A percentile compares a stretch with the other conserved stretches of the same genome.
Conservation (phyloP, 805 yeast species). For the Myxozyma lipomycoides region DNA sequence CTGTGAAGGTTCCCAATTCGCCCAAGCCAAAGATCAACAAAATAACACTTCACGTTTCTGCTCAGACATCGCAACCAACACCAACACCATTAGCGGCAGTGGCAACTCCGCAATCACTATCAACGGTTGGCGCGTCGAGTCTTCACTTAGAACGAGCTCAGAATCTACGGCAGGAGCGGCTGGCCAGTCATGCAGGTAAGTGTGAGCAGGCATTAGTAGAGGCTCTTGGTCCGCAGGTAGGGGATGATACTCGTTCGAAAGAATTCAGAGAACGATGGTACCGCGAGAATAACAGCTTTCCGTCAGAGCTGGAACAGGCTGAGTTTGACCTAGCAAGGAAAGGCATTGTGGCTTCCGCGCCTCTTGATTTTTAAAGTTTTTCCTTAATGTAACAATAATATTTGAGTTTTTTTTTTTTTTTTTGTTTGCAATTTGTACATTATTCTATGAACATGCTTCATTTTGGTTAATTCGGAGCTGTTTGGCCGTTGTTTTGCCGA, state of each 20-base stretch:
- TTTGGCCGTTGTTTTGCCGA: too few species aligned
- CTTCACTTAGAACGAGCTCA: slow-evolving; percentile 11
- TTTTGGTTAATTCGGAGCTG: too few species aligned
- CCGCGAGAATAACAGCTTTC: slow-evolving; percentile 37
- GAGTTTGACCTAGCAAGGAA: slow-evolving; percentile 14
- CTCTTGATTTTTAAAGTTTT: not conserved
- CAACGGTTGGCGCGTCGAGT: not conserved
- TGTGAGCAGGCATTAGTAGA: slow-evolving; percentile 13
- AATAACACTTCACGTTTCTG: not conserved
- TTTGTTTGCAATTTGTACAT: too few species aligned
- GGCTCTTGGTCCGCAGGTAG: slow-evolving; percentile 38
- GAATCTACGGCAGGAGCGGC: slow-evolving; percentile 12
- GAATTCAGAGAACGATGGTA: slow-evolving; percentile 40
- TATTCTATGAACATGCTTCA: too few species aligned
- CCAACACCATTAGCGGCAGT: too few species aligned
- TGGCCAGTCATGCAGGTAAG: slow-evolving; percentile 9
- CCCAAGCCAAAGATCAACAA: not conserved
- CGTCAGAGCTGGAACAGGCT: slow-evolving; percentile 32
- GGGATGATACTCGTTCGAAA: slow-evolving; percentile 40
- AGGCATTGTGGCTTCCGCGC: slow-evolving; percentile 2
- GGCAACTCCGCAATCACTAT: too few species aligned
- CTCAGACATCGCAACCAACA: too few species aligned
- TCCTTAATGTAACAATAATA: too few species aligned
- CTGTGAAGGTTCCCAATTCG: not conserved
- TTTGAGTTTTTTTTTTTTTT: too few species aligned